Base-by-base conservation (phyloP, 768 basidiomycete species). In the Auriscalpium vulgare region DNA sequence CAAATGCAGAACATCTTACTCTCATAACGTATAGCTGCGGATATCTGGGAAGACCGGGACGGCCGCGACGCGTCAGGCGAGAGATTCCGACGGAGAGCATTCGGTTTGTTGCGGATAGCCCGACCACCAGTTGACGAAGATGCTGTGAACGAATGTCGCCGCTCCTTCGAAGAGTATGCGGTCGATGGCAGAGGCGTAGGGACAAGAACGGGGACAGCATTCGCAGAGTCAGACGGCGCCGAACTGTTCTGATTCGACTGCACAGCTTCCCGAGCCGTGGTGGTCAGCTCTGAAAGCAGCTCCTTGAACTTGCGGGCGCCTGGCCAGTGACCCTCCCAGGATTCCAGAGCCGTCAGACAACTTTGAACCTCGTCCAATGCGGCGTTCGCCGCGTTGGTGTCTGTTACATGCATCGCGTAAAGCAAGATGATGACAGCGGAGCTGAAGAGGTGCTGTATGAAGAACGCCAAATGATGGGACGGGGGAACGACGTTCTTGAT, bases 301-400 rank as follows among this genome's bases (percentile, higher is more conserved):
- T 91, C 89, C 69, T 84, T 91, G 75, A 91, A 91, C 69, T 92
- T 92, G 44, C 82, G 79, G 59, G 89, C 90, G 14, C 91, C 91
- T 19, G 91, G 91, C 91, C 91, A 93, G 55, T 81, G 78, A 1
- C 87, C 87, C 67, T 91, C 91, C 85, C 89, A 90, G 7, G 83
- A 81, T 65, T 85, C 85, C 54, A 93, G 73, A 23, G 88, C 85
- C 29, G 71, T 66, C 38, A 93, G 69, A 38, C 88, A 84, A 55
- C 81, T 83, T 68, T 78, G 83, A 8, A 86, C 90, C 72, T 93
- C 91, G 8, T 89, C 87, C 83, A 92, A 84, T 11, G 91, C 90
- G 11, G 82, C 76, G 34, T 75, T 67, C n/a, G 84, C 81, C 44
- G 82, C 80, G 45, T 79, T 77, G 10, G 78, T 66, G 53, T 92